Evolutionary conservation across 148 eudicot genomes (phyloP).

Genomic region (Polygonum aviculare): DNA sequence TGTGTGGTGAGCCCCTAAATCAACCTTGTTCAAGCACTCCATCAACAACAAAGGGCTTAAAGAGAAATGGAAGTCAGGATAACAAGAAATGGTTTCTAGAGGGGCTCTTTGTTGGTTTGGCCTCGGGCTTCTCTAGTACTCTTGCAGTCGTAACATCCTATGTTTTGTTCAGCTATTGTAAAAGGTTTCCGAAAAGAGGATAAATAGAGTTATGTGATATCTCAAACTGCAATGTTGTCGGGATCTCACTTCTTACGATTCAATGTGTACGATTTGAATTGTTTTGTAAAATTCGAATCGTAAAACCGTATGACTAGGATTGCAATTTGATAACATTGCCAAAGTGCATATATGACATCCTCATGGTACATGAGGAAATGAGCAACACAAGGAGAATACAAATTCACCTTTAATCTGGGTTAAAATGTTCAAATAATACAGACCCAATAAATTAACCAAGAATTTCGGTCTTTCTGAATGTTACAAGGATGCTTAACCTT

Average conservation of each 20-base stretch:
- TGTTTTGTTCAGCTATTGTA: background rate
- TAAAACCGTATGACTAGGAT: too few relatives aligned
- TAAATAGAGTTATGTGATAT: background rate
- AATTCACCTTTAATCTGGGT: background rate
- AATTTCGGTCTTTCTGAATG: background rate
- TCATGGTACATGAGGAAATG: background rate
- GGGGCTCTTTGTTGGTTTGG: background rate
- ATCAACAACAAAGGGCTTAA: background rate
- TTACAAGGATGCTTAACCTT: background rate
- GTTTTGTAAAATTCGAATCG: too few relatives aligned
- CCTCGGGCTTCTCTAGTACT: background rate
- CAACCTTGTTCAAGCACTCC: background rate
- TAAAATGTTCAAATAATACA: background rate
- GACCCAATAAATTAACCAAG: background rate
- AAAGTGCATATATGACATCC: background rate
- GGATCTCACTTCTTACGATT: too few relatives aligned
- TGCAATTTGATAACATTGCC: too few relatives aligned
- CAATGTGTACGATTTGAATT: too few relatives aligned
- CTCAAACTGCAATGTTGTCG: too few relatives aligned
- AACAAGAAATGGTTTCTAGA: background rate
- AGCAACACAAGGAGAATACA: too few relatives aligned
- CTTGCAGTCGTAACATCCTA: background rate
- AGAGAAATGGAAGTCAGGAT: background rate
- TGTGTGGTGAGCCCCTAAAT: conserved; percentile 18
- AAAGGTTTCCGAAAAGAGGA: background rate